Percentiles rank a stretch among this genome's conserved stretches.
These are phyloP conservation scores for Apiotrichum sp. DNA, from an alignment of 1,284 basidiomycete species.

Conservation along the genomic window DNA sequence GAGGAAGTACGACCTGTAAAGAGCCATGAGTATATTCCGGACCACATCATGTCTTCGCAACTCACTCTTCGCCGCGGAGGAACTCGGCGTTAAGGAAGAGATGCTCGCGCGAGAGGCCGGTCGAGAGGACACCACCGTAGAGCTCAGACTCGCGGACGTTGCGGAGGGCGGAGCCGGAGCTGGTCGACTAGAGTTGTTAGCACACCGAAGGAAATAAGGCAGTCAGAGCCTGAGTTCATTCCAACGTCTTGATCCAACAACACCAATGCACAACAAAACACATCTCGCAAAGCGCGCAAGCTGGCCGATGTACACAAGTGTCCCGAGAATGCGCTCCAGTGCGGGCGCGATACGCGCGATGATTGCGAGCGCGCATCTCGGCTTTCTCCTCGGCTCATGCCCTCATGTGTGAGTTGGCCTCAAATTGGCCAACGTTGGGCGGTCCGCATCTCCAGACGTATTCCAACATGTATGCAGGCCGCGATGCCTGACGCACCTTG, in stretches of 20 bases:
- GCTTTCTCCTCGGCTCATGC: not conserved
- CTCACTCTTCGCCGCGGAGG: slow-evolving; percentile 91
- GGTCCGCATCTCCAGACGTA: not conserved
- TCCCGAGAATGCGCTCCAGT: no score
- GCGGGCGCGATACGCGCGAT: no score
- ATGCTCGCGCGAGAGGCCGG: slow-evolving; percentile 81
- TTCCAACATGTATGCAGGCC: not conserved
- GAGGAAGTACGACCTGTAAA: slow-evolving; percentile 70
- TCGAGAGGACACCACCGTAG: slow-evolving; percentile 85
- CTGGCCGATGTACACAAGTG: no score
- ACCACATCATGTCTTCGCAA: slow-evolving; percentile 27
- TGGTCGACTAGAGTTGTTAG: slow-evolving; percentile 56
- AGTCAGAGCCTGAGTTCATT: not conserved
- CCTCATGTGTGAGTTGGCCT: not conserved
- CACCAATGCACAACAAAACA: not conserved
- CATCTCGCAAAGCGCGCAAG: not conserved
- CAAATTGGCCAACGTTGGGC: not conserved
- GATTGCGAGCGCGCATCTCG: not conserved
- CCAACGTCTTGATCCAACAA: not conserved
- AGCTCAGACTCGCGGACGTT: slow-evolving; percentile 90
- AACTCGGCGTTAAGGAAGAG: slow-evolving; percentile 91
- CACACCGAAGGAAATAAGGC: not conserved
- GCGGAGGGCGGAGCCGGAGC: slow-evolving; percentile 78
- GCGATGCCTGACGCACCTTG: slow-evolving; percentile 61
- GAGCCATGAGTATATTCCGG: not conserved